Percentiles rank a stretch among this genome's conserved stretches.
Evolutionary conservation across 148 eudicot species (phyloP).

Genomic region (Rhododendron simsii): DNA sequence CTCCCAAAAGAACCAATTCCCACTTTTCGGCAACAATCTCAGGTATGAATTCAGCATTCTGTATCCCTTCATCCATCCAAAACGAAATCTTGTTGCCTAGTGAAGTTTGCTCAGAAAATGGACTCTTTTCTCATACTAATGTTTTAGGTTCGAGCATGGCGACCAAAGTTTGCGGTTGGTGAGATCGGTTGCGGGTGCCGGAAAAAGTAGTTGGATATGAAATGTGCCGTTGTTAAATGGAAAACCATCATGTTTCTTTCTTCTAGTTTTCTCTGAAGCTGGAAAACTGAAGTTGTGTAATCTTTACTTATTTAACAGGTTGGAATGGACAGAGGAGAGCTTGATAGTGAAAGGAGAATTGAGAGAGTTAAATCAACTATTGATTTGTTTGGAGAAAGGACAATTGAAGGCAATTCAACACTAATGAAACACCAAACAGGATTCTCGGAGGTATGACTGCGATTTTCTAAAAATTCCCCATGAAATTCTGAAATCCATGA

Average conservation of each 20-base stretch:
- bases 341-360: slow-evolving; percentile 12
- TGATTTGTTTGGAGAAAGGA: slow-evolving; percentile 37
- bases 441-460: slow-evolving; percentile 29
- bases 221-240: neutral
- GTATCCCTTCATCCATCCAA: no score
- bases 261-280: neutral
- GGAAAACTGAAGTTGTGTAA: neutral
- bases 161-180: neutral
- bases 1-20: neutral
- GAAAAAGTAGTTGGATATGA: neutral
- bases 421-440: slow-evolving; percentile 22
- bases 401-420: slow-evolving; percentile 16
- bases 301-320: neutral
- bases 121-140: no score
- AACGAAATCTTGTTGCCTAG: neutral
- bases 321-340: slow-evolving; percentile 29
- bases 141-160: neutral
- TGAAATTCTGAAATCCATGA: neutral
- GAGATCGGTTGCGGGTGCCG: neutral
- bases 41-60: slow-evolving; percentile 2
- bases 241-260: neutral
- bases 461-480: neutral
- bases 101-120: neutral
- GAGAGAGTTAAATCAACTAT: slow-evolving; percentile 45
- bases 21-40: neutral